These are phyloP conservation scores for Neonectria punicea DNA, from an alignment of 2,329 filamentous ascomycete genomes.

Conservation along the genomic window DNA sequence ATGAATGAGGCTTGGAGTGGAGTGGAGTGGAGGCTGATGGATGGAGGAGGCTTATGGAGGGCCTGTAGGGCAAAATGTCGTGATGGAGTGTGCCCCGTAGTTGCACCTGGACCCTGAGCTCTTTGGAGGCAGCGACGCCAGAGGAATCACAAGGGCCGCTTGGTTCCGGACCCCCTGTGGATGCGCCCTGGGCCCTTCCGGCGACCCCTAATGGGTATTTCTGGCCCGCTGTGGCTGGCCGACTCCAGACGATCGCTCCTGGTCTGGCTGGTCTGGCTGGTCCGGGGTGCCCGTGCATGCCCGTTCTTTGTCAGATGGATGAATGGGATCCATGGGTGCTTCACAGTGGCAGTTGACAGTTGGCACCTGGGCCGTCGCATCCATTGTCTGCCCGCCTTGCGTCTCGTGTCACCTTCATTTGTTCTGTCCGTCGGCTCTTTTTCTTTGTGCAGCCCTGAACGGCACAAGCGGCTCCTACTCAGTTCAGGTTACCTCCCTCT, in stretches of 20 bases:
- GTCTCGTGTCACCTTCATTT: background rate
- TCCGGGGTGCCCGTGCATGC: background rate
- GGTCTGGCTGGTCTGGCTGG: no score
- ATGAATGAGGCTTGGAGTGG: background rate
- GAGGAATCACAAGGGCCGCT: background rate
- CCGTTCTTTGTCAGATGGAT: no score
- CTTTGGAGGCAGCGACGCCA: background rate
- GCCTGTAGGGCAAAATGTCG: background rate
- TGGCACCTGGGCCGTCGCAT: background rate
- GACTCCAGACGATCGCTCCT: background rate
- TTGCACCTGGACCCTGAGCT: background rate
- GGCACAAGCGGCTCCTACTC: background rate
- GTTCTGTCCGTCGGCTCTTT: background rate
- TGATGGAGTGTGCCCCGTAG: background rate
- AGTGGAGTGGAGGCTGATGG: no score
- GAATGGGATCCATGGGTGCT: no score
- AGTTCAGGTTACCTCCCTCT: background rate
- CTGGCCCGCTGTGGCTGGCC: conserved; percentile 9
- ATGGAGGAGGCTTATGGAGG: no score
- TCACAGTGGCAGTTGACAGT: background rate
- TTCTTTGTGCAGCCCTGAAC: background rate
- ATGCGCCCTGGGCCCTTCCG: background rate
- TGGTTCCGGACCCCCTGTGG: background rate
- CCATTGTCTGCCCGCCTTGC: background rate
- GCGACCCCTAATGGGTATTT: background rate